These are phyloP conservation scores for Plasmodium yoelii DNA, from an alignment of 169 alveolate genomes.

Conservation along the genomic window DNA sequence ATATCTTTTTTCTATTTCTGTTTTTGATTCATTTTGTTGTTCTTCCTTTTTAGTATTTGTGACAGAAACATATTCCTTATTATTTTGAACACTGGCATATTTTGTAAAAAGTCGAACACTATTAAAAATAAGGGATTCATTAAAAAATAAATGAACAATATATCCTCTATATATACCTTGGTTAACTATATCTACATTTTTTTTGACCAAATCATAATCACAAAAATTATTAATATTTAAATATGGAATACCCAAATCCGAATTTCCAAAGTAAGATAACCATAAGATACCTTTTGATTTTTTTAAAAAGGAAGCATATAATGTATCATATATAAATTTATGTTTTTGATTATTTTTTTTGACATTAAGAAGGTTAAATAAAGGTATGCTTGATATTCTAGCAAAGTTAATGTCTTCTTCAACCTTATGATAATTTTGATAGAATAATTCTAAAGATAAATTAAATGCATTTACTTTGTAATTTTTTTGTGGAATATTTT, in stretches of 20 bases:
- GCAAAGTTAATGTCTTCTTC: slow-evolving; percentile 82
- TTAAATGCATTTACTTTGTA: slow-evolving; percentile 68
- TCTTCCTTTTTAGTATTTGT: background rate
- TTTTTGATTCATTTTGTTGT: background rate
- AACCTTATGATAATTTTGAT: slow-evolving; percentile 72
- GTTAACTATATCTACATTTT: slow-evolving; percentile 74
- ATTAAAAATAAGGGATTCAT: slow-evolving; percentile 84
- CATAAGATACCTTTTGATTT: slow-evolving; percentile 81
- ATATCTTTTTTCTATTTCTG: background rate
- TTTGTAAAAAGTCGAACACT: slow-evolving; percentile 78
- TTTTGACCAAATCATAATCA: slow-evolving; percentile 80
- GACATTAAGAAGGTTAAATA: slow-evolving; percentile 70
- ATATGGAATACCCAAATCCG: slow-evolving; percentile 76
- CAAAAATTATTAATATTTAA: slow-evolving; percentile 68
- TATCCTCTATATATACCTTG: slow-evolving; percentile 84
- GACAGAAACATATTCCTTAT: background rate
- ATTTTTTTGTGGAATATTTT: slow-evolving; percentile 56
- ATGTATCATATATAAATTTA: slow-evolving; percentile 81
- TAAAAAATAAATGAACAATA: slow-evolving; percentile 81
- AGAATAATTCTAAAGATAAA: slow-evolving; percentile 77
- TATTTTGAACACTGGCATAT: slow-evolving; percentile 52
- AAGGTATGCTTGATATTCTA: slow-evolving; percentile 81
- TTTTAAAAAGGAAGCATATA: slow-evolving; percentile 78
- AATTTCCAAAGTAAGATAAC: slow-evolving; percentile 80
- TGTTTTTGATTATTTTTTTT: slow-evolving; percentile 76